A percentile compares a stretch with the other conserved stretches of the same genome.
Conservation (phyloP, 352 stramenopile species). For the Thraustotheca clavata region DNA sequence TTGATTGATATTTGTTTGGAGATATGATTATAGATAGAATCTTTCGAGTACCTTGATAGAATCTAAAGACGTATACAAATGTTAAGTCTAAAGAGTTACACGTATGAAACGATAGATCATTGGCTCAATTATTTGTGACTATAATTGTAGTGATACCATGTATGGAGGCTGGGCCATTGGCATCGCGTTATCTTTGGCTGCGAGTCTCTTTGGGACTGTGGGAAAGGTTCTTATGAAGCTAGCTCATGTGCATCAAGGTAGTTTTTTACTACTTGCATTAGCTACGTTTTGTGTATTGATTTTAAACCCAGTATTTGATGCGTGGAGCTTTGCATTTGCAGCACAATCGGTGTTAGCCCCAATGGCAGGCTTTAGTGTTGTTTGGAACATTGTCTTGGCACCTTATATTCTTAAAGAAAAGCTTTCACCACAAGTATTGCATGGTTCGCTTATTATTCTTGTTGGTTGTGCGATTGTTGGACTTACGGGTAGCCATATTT, state of each 20-base stretch:
- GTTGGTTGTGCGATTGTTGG: constrained; percentile 65
- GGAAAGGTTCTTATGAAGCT: constrained; percentile 85
- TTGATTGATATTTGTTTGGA: too few relatives aligned
- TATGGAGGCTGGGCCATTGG: constrained; percentile 49
- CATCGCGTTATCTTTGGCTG: constrained; percentile 66
- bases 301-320: constrained; percentile 79
- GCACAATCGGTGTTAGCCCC: constrained; percentile 79
- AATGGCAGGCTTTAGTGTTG: constrained; percentile 81
- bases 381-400: constrained; percentile 82
- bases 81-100: too few relatives aligned
- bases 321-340: constrained; percentile 79
- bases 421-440: constrained; percentile 60
- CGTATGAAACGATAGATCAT: not conserved
- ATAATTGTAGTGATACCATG: not conserved
- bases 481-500: constrained; percentile 72
- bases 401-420: constrained; percentile 75
- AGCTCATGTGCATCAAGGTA: constrained; percentile 50
- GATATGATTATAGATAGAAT: too few relatives aligned
- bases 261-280: constrained; percentile 43
- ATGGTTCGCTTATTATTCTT: constrained; percentile 66
- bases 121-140: not conserved
- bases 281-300: constrained; percentile 74
- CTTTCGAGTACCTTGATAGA: too few relatives aligned
- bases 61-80: too few relatives aligned
- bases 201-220: constrained; percentile 77